A percentile compares a stretch with the other conserved stretches of the same genome.
Evolutionary conservation across 1,284 basidiomycete species (phyloP).

Genomic region (Ustilago crameri): DNA sequence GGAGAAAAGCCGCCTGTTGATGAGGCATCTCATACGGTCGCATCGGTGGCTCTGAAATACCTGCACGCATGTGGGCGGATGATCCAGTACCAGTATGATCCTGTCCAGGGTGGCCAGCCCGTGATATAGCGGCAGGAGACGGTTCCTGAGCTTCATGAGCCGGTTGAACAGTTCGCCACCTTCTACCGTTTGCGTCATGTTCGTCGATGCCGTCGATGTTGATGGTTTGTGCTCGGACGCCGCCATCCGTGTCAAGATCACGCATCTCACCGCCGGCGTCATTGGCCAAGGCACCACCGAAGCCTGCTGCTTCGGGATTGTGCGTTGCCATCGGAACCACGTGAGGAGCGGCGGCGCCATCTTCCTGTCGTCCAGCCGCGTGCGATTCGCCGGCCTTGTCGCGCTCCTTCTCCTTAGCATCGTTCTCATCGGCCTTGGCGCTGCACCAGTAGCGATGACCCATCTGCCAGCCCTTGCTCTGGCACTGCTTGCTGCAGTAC

Average conservation of each 20-base stretch:
- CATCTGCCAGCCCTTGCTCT: constrained; percentile 95
- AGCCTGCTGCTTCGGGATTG: constrained; percentile 9
- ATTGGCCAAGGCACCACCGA: constrained; percentile 11
- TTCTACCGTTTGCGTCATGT: constrained; percentile 2
- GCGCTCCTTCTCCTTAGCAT: constrained; percentile 50
- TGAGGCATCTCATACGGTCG: constrained; percentile 2
- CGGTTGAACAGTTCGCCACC: constrained; percentile 8
- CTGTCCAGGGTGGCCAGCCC: constrained; percentile 3
- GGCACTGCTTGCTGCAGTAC: constrained; percentile 97
- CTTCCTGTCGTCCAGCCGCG: constrained; percentile 17
- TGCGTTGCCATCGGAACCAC: constrained; percentile 18
- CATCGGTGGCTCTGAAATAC: background rate
- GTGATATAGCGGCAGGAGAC: background rate
- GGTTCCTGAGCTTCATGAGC: background rate
- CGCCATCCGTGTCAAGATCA: constrained; percentile 8
- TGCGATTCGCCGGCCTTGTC: constrained; percentile 28
- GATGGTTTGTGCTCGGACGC: constrained; percentile 11
- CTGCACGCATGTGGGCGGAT: background rate
- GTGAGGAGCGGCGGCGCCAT: constrained; percentile 22
- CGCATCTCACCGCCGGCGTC: constrained; percentile 15
- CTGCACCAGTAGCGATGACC: constrained; percentile 81
- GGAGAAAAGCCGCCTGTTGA: background rate
- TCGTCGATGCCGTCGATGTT: constrained; percentile 19
- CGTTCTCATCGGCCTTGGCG: constrained; percentile 58
- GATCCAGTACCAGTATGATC: background rate